Evolutionary conservation across 1,284 basidiomycete genomes (phyloP), one percentile per base, ranked within the genome.

Genomic region (Cryptococcus wingfieldii): DNA sequence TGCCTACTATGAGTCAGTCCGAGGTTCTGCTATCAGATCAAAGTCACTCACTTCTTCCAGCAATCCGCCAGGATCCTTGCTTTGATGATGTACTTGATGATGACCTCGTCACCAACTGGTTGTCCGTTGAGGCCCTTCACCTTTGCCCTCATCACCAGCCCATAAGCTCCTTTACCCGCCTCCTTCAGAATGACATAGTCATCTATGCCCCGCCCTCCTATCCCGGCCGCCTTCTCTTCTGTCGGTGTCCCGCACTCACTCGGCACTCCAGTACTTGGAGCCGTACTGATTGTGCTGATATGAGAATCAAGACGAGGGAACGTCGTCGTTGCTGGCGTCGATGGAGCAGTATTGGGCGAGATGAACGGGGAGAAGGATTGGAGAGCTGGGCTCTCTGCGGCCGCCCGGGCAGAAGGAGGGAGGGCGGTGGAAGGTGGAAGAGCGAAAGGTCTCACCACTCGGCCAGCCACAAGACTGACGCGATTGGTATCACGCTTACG

Each of bases 1-100:
- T 98, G 96, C 69, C 78, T 74, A 52, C n/a, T 9, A 39, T 3
- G 27, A 47, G 28, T 51, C 48, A 53, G 46, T 23, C 9, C 18
- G 6, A 27, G 9, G 19, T 53, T 18, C 12, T 14, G 14, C 50
- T 3, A n/a, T 44, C n/a, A 41, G 58, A 43, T 51, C 34, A 44
- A 38, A 42, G 45, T 23, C 3, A 65, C 67, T 59, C 52, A 72
- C 75, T 89, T 87, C 81, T 97, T 97, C 96, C 96, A 98, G 74
- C 94, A 98, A 78, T 98, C 95, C 19, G 95, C 96, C 49, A 98
- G 83, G 59, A 98, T 98, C 51, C 94, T 88, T 55, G 90, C 93
- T 78, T 98, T 98, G 81, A 98, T 95, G 70, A 98, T 88, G 75
- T 97, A 95, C 73, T 98, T 98, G 80, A 98, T 93, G 64, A 98